Base-by-base conservation (phyloP, 768 basidiomycete genomes). In the Tricholoma furcatifolium region DNA sequence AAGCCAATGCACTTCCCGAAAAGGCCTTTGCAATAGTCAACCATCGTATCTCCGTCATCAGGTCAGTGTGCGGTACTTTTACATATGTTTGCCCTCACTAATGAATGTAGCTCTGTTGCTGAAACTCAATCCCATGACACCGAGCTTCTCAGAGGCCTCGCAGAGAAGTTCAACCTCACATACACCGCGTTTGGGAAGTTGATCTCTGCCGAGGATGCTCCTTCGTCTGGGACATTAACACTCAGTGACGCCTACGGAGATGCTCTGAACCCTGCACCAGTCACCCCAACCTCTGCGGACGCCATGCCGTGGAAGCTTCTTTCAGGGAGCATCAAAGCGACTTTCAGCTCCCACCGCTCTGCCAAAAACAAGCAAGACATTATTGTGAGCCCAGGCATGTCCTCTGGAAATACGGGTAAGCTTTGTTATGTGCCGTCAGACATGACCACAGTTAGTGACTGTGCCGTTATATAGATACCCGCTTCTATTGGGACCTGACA, bases 1-100 rank as follows among this genome's bases (percentile, higher is more conserved):
- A 91, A 67, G 75, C 77, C 24, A 93, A 93, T 61, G 89, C 90
- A 24, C 77, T 94, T 20, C 91, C 91, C 0, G 91, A 92, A 67
- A 74, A 71, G 50, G 85, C 81, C 1, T 83, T 73, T 65, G 87
- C 84, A 1, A 66, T 90, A 20, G 76, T 91, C 27, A 88, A 91
- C 62, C 87, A 88, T 60, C 83, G 88, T 6, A 81, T 91, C 46
- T 76, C 84, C 4, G 78, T 79, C 8, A 72, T 77, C 44, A 85
- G 83, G 84, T 77, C 23, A 30, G 74, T 47, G 6, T 18, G 43
- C 9, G 32, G 1, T n/a, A 32, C 23, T 9, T 42, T 32, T 38
- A 32, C 35, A 17, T 7, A 43, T 24, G 15, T 47, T 17, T 31
- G 20, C 21, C 24, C 20, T 11, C 43, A 18, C 36, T 42, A 24